Conservation (phyloP, 2,329 filamentous ascomycete genomes). For the Lachnellula occidentalis region DNA sequence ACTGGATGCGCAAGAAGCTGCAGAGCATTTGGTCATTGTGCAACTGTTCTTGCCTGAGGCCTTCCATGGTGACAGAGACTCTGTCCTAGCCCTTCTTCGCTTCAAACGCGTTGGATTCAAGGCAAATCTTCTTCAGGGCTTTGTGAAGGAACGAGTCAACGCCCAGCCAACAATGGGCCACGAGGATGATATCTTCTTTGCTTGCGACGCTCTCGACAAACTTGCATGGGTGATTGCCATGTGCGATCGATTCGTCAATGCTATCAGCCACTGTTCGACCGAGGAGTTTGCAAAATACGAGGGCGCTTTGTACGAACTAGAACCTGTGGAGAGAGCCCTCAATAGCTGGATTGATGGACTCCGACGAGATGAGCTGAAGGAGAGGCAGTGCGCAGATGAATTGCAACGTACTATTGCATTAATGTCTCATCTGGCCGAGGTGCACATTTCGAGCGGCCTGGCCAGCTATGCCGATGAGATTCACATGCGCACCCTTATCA, state of each 20-base stretch:
- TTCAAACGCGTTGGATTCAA: constrained; percentile 90
- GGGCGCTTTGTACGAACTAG: constrained; percentile 77
- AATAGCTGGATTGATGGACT: constrained; percentile 85
- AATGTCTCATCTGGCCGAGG: constrained; percentile 78
- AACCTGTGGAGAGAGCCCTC: constrained; percentile 83
- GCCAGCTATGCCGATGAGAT: constrained; percentile 73
- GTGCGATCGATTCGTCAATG: constrained; percentile 77
- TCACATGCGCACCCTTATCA: constrained; percentile 68
- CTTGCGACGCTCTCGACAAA: constrained; percentile 78
- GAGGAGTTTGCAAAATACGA: constrained; percentile 76
- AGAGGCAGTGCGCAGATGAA: constrained; percentile 74
- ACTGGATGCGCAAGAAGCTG: constrained; percentile 82
- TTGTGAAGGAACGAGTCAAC: constrained; percentile 72
- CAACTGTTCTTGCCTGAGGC: constrained; percentile 83
- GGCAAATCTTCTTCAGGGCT: constrained; percentile 68
- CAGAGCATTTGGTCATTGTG: constrained; percentile 82
- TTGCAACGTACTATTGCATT: constrained; percentile 79
- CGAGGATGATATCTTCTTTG: constrained; percentile 73
- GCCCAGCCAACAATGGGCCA: constrained; percentile 61
- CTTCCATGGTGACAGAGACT: constrained; percentile 75
- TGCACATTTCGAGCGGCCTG: constrained; percentile 65
- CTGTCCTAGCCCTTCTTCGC: constrained; percentile 79
- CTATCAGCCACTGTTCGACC: constrained; percentile 71
- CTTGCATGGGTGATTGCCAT: constrained; percentile 77
- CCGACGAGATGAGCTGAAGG: constrained; percentile 78